A percentile compares a stretch with the other conserved stretches of the same genome.
These are phyloP conservation scores for Tephrocybe sp. DNA, from an alignment of 768 basidiomycete genomes.

Conservation along the genomic window DNA sequence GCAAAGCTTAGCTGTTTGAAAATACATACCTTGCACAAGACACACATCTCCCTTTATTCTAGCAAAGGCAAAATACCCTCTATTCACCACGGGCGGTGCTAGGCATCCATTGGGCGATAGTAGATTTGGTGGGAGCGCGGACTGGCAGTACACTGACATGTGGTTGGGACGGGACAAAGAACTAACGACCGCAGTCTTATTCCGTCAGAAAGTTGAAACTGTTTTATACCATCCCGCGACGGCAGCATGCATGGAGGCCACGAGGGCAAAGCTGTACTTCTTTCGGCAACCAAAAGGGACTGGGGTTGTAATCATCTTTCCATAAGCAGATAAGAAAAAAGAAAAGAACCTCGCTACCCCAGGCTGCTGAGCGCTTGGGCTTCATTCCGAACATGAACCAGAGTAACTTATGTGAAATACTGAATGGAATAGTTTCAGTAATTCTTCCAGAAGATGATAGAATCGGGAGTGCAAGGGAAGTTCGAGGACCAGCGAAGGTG, in stretches of 20 bases:
- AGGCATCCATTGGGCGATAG: slow-evolving; percentile 1
- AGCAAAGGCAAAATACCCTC: slow-evolving; percentile 55
- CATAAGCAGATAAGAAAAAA: slow-evolving; percentile 8
- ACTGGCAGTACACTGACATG: slow-evolving; percentile 15
- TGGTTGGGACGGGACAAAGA: background rate
- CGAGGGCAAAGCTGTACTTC: slow-evolving; percentile 31
- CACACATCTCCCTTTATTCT: slow-evolving; percentile 54
- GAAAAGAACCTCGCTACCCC: background rate
- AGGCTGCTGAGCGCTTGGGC: background rate
- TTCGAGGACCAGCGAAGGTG: too few species aligned
- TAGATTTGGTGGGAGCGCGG: slow-evolving; percentile 3
- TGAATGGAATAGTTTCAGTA: background rate
- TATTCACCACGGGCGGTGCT: slow-evolving; percentile 36
- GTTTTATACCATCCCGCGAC: slow-evolving; percentile 32
- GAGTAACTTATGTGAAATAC: too few species aligned
- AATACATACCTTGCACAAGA: slow-evolving; percentile 65
- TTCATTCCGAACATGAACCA: background rate
- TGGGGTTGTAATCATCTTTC: slow-evolving; percentile 4
- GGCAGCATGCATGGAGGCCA: slow-evolving; percentile 36
- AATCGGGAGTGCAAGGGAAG: background rate
- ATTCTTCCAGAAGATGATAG: background rate
- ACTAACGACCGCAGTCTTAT: background rate
- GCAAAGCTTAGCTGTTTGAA: background rate
- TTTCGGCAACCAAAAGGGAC: slow-evolving; percentile 21
- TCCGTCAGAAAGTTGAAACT: slow-evolving; percentile 28